A percentile compares a stretch with the other conserved stretches of the same genome.
phyloP scores from a whole-genome alignment of 2,329 filamentous ascomycete species.

The Grosmannia huntii region DNA sequence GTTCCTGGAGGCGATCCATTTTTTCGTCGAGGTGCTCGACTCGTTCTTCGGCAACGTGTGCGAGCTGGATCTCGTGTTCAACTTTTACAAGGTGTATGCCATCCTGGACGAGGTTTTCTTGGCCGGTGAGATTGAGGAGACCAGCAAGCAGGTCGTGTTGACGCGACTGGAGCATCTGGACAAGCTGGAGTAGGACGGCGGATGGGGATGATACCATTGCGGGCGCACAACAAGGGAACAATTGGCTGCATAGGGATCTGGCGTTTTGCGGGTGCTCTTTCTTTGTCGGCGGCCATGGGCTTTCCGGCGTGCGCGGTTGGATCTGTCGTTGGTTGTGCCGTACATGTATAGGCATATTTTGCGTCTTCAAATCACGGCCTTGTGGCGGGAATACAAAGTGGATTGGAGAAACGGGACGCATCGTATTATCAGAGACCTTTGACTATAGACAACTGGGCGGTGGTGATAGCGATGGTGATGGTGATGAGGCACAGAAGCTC shows the following conservation, averaged over 20 bases:
- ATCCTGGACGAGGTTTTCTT: constrained; percentile 98
- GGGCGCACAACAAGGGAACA: neutral
- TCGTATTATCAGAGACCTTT: neutral
- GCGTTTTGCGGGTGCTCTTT: neutral
- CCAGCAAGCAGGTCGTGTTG: constrained; percentile 93
- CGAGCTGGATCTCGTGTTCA: constrained; percentile 83
- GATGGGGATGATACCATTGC: neutral
- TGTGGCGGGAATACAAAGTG: neutral
- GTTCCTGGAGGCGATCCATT: constrained; percentile 94
- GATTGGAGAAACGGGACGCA: neutral
- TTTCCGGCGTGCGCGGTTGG: neutral
- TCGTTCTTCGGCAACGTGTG: constrained; percentile 99
- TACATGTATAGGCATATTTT: neutral
- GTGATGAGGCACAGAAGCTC: neutral
- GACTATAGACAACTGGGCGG: too few species aligned
- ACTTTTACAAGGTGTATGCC: constrained; percentile 84
- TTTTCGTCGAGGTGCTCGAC: constrained; percentile 98
- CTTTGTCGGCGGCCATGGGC: neutral
- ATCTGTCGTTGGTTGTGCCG: neutral
- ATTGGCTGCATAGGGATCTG: neutral
- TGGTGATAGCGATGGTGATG: too few species aligned
- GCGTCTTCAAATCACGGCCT: neutral
- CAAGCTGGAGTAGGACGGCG: constrained; percentile 64
- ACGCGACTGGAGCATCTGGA: constrained; percentile 91
- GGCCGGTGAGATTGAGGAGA: constrained; percentile 96